These are phyloP conservation scores for Backusella tarrabulga DNA, from an alignment of 192 early-diverging fungal species.

Conservation along the genomic window DNA sequence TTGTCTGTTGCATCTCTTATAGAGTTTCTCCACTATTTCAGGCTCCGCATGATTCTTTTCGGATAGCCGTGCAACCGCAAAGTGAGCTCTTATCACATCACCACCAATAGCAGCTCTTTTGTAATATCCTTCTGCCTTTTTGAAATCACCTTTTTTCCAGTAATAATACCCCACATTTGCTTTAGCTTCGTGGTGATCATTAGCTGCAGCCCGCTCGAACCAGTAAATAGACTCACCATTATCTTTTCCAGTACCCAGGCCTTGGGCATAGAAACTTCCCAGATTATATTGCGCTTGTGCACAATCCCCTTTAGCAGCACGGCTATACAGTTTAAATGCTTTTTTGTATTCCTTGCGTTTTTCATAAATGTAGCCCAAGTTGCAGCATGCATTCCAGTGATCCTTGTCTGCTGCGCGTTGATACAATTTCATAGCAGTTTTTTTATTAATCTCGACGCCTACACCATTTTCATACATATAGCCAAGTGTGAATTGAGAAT, in stretches of 20 bases:
- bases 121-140: background rate
- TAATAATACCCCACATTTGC: background rate
- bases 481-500: background rate
- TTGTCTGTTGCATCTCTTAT: background rate
- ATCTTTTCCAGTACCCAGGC: background rate
- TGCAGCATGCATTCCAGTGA: background rate
- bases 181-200: background rate
- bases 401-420: background rate
- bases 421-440: background rate
- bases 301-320: background rate
- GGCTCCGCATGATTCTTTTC: background rate
- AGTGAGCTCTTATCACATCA: background rate
- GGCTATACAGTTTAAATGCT: background rate
- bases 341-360: background rate
- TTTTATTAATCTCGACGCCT: background rate
- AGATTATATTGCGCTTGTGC: background rate
- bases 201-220: background rate
- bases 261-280: background rate
- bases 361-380: background rate
- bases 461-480: background rate
- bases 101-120: background rate
- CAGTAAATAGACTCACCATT: background rate
- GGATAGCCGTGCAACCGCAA: background rate
- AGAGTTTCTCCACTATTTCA: background rate
- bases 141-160: background rate